Base-by-base conservation (phyloP, 177 flowering plant genomes). In the Vitis hybrid region DNA sequence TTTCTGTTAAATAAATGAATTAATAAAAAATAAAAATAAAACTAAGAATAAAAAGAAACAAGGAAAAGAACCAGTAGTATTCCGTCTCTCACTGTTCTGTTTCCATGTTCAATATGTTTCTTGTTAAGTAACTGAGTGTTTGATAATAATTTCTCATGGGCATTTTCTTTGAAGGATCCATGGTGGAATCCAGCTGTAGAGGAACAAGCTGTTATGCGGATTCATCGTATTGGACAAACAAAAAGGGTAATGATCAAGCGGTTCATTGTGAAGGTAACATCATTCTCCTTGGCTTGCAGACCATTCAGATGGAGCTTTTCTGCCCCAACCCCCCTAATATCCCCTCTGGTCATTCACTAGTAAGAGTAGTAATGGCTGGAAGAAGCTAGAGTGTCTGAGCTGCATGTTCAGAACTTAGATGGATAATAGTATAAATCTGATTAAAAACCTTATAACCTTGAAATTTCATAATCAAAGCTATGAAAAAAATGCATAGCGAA, bases 161-260 rank as follows among this genome's bases (percentile, higher is more conserved):
- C 33, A 60, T 26, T 15, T 60, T 55, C 52, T 52, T 10, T 81
- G 74, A 79, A 95, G 99, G 99, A 95, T 79, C 99, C 98, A 49
- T 95, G 99, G 99, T 95, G 99, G 99, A 95, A 95, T 73, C 98
- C 99, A 22, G 99, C 99, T 26, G 99, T 95, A 2, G 98, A 95
- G 85, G 99, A 95, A 75, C 99, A 95, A 79, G 99, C 99, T 66
- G 98, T 93, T 50, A 95, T 93, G 99, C 93, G 99, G 7, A 90
- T 95, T 72, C 99, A 95, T 85, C 97, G 99, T 14, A 95, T 93
- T 73, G 98, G 99, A 65, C 99, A 95, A 82, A 91, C 96, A 53
- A 89, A 93, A 72, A 83, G 72, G 1, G 99, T 95, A 73, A 77
- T 65, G 22, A 95, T 95, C 79, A 91, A 74, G 79, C 85, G 98